These are phyloP conservation scores for Corymbia maculata DNA, from an alignment of 345 rosid genomes.

Conservation along the genomic window DNA sequence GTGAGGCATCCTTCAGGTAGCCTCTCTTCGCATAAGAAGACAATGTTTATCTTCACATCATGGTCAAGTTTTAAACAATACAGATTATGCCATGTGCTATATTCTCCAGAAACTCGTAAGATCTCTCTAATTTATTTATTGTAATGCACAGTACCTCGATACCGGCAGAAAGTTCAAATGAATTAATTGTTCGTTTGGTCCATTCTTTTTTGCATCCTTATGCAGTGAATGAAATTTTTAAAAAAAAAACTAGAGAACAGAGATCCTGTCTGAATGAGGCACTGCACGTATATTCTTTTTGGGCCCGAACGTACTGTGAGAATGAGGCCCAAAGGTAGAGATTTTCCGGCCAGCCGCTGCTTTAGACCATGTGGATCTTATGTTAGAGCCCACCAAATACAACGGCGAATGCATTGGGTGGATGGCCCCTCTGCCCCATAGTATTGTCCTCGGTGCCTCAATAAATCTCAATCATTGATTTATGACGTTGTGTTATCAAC, in stretches of 20 bases:
- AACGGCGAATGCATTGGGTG: not conserved
- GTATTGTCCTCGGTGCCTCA: no score
- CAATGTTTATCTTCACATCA: constrained; percentile 17
- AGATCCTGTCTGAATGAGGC: not conserved
- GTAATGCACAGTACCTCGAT: constrained; percentile 63
- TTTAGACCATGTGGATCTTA: not conserved
- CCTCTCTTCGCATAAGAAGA: constrained; percentile 30
- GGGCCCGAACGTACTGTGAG: not conserved
- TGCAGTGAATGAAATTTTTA: not conserved
- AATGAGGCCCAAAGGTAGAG: not conserved
- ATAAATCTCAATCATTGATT: not conserved
- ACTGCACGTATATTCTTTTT: not conserved
- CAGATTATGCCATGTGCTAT: constrained; percentile 59
- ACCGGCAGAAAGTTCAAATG: constrained; percentile 20
- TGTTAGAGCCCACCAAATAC: not conserved
- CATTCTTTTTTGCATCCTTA: not conserved
- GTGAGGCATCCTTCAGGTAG: not conserved
- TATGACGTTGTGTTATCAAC: not conserved
- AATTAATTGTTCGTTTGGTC: not conserved
- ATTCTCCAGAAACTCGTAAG: constrained; percentile 76
- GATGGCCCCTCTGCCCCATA: not conserved
- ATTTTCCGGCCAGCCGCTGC: not conserved
- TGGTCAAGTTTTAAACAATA: constrained; percentile 33
- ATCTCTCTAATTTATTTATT: constrained; percentile 76
- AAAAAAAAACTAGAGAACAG: no score